Evolutionary conservation across 2,329 filamentous ascomycete species (phyloP).

Genomic region (Mollisiaceae sp.): DNA sequence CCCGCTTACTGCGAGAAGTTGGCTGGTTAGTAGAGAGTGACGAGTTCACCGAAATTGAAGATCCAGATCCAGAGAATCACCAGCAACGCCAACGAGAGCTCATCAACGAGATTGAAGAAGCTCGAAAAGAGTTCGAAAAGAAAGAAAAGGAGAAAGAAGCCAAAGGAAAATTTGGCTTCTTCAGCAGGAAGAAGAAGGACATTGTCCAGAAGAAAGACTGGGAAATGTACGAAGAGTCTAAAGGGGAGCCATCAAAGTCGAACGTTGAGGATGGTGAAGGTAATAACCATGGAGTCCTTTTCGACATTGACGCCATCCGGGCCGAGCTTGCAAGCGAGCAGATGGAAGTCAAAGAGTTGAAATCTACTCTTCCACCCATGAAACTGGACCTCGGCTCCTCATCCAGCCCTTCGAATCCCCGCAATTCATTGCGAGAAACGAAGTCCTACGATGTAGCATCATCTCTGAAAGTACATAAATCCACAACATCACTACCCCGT

Average conservation of each 20-base stretch:
- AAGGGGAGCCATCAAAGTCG: conserved; percentile 48
- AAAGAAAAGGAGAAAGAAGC: conserved; percentile 67
- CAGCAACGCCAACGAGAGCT: conserved; percentile 85
- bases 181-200: conserved; percentile 78
- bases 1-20: conserved; percentile 80
- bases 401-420: conserved; percentile 28
- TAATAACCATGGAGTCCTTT: conserved; percentile 65
- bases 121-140: conserved; percentile 82
- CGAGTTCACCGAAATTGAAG: conserved; percentile 95
- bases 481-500: conserved; percentile 26
- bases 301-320: conserved; percentile 93
- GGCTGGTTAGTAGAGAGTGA: conserved; percentile 92
- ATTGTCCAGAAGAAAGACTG: conserved; percentile 80
- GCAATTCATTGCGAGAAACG: conserved; percentile 48
- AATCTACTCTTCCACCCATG: conserved; percentile 89
- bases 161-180: conserved; percentile 72
- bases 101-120: conserved; percentile 96
- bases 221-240: conserved; percentile 88
- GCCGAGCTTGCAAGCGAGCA: conserved; percentile 70
- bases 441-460: conserved; percentile 52
- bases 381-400: conserved; percentile 65
- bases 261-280: conserved; percentile 39
- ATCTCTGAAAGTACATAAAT: conserved; percentile 33
- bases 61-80: conserved; percentile 95
- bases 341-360: conserved; percentile 76